Percentiles rank a stretch among this genome's conserved stretches.
Conservation (phyloP, 495 filamentous ascomycete species). For the Podospora pseudopauciseta region DNA sequence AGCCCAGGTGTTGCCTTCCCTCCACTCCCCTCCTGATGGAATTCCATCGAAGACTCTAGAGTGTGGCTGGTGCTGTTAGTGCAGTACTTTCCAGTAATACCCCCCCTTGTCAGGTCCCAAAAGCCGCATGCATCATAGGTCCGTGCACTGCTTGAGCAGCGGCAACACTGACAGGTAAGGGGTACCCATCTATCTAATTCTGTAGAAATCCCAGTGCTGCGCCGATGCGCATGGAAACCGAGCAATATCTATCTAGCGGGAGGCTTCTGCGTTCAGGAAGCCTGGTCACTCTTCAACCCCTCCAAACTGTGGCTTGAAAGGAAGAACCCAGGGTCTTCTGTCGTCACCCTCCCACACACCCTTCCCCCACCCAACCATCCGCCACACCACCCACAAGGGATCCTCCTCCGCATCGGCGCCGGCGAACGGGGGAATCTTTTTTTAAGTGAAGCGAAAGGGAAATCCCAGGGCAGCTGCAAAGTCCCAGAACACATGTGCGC, state of each 20-base stretch:
- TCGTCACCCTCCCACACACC: neutral
- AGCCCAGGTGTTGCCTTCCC: constrained; percentile 27
- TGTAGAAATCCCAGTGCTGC: neutral
- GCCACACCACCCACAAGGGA: no score
- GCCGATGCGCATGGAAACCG: constrained; percentile 21
- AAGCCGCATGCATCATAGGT: neutral
- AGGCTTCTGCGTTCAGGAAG: neutral
- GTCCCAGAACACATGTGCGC: neutral
- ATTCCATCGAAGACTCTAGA: constrained; percentile 38
- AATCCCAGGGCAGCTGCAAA: neutral
- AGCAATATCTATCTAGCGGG: neutral
- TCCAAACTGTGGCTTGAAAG: neutral
- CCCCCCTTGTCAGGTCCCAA: neutral
- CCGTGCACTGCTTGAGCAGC: neutral
- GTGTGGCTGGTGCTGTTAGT: constrained; percentile 35
- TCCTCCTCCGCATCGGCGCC: neutral
- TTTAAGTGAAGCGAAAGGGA: neutral
- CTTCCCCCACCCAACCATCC: neutral
- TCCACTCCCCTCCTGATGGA: constrained; percentile 35
- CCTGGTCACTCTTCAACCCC: neutral
- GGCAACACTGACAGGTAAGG: neutral
- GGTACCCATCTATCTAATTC: constrained; percentile 20
- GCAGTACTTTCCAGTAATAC: constrained; percentile 13
- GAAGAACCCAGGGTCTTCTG: neutral
- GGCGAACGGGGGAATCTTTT: neutral